phyloP scores from a whole-genome alignment of 2,329 filamentous ascomycete species.

The Penicillium nordicum region DNA sequence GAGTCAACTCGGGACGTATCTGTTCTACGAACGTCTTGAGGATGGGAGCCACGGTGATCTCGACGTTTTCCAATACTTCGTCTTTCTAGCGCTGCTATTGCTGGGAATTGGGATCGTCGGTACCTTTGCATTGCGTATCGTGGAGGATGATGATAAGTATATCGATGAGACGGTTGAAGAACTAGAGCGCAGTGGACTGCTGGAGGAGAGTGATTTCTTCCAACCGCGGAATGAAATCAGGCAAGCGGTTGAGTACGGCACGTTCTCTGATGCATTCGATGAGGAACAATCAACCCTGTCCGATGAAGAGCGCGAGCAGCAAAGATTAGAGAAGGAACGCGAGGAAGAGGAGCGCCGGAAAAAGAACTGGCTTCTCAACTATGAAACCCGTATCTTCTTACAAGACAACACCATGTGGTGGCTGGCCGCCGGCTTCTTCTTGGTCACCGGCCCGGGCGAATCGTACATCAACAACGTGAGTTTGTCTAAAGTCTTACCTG shows the following conservation, averaged over 20 bases:
- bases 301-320: conserved; percentile 43
- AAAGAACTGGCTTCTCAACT: conserved; percentile 88
- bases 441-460: conserved; percentile 92
- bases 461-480: conserved; percentile 87
- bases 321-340: conserved; percentile 42
- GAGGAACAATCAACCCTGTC: conserved; percentile 38
- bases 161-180: conserved; percentile 89
- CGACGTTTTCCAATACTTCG: conserved; percentile 79
- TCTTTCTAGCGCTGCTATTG: conserved; percentile 75
- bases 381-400: conserved; percentile 81
- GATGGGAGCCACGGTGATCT: conserved; percentile 58
- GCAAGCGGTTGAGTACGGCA: conserved; percentile 41
- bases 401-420: conserved; percentile 93
- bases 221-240: conserved; percentile 48
- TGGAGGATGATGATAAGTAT: conserved; percentile 76
- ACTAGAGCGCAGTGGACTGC: conserved; percentile 79
- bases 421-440: conserved; percentile 83
- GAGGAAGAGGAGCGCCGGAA: conserved; percentile 61
- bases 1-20: conserved; percentile 76
- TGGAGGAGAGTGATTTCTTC: conserved; percentile 70
- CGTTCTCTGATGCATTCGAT: conserved; percentile 36
- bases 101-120: conserved; percentile 69
- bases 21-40: conserved; percentile 70
- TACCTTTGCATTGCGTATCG: conserved; percentile 68
- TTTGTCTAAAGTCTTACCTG: neutral